Evolutionary conservation across 2,329 filamentous ascomycete genomes (phyloP), one percentile per base, ranked within the genome.

Genomic region (Penicillium sp.): DNA sequence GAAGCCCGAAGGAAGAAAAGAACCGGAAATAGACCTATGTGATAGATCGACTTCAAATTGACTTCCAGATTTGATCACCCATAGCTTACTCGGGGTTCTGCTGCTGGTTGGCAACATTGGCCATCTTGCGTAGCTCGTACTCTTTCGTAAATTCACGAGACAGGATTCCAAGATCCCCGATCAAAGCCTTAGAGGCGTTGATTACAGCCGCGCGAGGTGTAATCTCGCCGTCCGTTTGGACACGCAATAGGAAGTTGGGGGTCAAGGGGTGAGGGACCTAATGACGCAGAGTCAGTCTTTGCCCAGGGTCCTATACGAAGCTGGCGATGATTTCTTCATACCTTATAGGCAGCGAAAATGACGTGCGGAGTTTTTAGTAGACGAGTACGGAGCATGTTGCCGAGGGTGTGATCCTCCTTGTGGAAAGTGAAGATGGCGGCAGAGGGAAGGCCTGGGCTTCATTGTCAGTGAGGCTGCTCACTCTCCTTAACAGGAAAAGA

Each of bases 321-420:
- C 24, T 44, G 7, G 15, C 6, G 5, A 27, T 32, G 6, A 20
- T 33, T 33, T 20, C 13, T 24, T 23, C 50, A 44, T 86, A 87
- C 83, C 73, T 95, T 95, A 79, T 98, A 98, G 10, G 87, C 93
- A 52, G 91, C 85, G 79, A 97, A 95, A 62, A 87, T 77, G 61
- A 98, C 87, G 67, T 95, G 86, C 15, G 83, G 81, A 63, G 89
- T 87, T 69, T 88, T 84, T 74, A 93, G 84, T 49, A 98, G 86
- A 63, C 92, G 88, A 64, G 89, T 85, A 42, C 87, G 82, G 49
- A 98, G 80, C 48, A 98, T 80, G 71, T 98, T 96, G 62, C 86
- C 93, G 24, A 98, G 81, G 1, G 92, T 96, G 74, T 96, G 92
- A 63, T 98, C 93, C 71, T 98, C 93, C 72, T 96, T 97, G 73